A percentile compares a stretch with the other conserved stretches of the same genome.
Evolutionary conservation across 345 rosid species (phyloP).

Genomic region (Linum lewisii): DNA sequence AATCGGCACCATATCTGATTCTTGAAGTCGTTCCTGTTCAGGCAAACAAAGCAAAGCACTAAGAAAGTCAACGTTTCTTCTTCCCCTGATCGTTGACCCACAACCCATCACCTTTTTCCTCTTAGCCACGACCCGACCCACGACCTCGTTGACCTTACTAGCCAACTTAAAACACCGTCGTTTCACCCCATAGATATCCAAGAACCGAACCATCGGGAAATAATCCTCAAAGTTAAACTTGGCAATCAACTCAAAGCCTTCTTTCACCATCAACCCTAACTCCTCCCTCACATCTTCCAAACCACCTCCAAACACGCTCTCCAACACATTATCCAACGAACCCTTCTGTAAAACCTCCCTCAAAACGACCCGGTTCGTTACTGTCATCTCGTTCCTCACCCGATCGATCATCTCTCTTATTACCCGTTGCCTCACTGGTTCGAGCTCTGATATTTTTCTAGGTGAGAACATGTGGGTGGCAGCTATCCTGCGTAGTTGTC

Average conservation of each 20-base stretch:
- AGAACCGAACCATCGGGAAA: slow-evolving; percentile 29
- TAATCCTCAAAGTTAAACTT: slow-evolving; percentile 48
- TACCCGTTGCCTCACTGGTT: slow-evolving; percentile 26
- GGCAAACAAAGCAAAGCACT: slow-evolving; percentile 46
- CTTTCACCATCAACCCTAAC: slow-evolving; percentile 36
- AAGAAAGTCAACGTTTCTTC: slow-evolving; percentile 32
- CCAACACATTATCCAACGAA: slow-evolving; percentile 37
- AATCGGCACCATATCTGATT: slow-evolving; percentile 42
- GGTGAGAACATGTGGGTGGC: slow-evolving; percentile 51
- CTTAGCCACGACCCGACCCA: slow-evolving; percentile 35
- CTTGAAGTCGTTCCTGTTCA: slow-evolving; percentile 37
- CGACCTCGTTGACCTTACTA: slow-evolving; percentile 24
- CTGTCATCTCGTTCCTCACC: slow-evolving; percentile 22
- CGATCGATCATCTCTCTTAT: slow-evolving; percentile 26
- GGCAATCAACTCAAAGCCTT: slow-evolving; percentile 43
- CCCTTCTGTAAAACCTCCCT: slow-evolving; percentile 35
- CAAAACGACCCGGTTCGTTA: slow-evolving; percentile 21
- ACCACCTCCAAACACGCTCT: slow-evolving; percentile 39
- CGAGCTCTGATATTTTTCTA: slow-evolving; percentile 27
- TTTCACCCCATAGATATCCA: slow-evolving; percentile 53
- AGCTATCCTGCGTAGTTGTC: slow-evolving; percentile 41
- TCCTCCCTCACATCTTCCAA: slow-evolving; percentile 13
- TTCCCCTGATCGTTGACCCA: neutral
- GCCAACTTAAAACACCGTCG: slow-evolving; percentile 44
- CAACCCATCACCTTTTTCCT: slow-evolving; percentile 14